Evolutionary conservation across 164 flowering plant genomes (phyloP), one percentile per base, ranked within the genome.

Genomic region (Amborella trichopoda): DNA sequence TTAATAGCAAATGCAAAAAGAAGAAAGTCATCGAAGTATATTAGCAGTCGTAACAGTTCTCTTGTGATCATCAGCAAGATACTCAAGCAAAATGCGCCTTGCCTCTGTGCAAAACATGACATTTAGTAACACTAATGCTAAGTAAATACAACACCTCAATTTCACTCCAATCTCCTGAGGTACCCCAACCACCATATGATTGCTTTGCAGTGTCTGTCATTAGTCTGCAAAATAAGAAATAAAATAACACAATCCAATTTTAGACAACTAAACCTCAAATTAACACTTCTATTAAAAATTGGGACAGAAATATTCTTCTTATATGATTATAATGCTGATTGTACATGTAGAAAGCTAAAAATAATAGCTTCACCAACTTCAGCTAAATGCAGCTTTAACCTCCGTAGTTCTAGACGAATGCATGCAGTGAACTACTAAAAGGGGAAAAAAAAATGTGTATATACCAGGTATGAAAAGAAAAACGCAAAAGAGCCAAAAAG

Each of bases 171-270:
- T 82, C 80, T 20, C 62, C 58, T 19, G 81, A 68, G 59, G 58
- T 50, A 52, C 68, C 68, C 85, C 76, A 75, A 36, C 62, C 70
- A 61, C 26, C 70, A 58, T 76, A 83, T 16, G 86, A 73, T 59
- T 66, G 77, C 63, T 49, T 74, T 25, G 68, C 84, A 34, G 78
- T 71, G 47, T 82, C 96, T 1, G 87, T 82, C 27, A 86, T 68
- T 52, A 86, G 52, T 67, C 89, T 85, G 75, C 53, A 61, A 46
- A 38, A 10, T 28, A 23, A 38, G 9, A 43, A 49, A 14, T 22
- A 58, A 30, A 3, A 33, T 6, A 26, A 18, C 44, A 49, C 22
- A 12, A 48, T 16, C 22, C 19, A 14, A n/a, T n/a, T n/a, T n/a
- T n/a, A n/a, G n/a, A n/a, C n/a, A n/a, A n/a, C n/a, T n/a, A n/a